Base-by-base conservation (phyloP, 2,329 filamentous ascomycete species). In the Exophiala xenobiotica region DNA sequence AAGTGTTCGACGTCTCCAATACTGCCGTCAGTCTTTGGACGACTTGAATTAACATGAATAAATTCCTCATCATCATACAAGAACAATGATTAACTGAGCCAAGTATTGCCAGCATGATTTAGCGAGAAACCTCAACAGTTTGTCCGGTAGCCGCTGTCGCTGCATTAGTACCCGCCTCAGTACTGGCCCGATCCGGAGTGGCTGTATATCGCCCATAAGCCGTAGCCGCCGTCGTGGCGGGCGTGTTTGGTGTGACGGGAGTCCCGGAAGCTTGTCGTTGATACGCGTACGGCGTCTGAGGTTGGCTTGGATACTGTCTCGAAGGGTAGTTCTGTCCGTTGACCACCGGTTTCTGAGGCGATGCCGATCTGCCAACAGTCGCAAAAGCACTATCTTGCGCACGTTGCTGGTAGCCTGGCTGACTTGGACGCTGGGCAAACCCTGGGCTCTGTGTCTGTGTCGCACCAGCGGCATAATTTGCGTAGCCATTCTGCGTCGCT, bases 401-500 rank as follows among this genome's bases (percentile, higher is more conserved):
- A n/a, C 62, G 62, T 31, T 63, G 63, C 49, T 62, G 64, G 51
- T 65, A 66, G 12, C 57, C 61, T 35, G 61, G 51, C 43, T 64
- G 64, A 29, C 50, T 57, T 22, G 60, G 57, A 24, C 59, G 60
- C 37, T 60, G 61, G 14, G 39, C 53, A 39, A 50, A 54, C 8
- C 48, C 50, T 3, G 58, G 55, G n/a, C 58, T 56, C 37, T 60
- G 59, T 27, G 55, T 26, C 39, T 54, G 48, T 18, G 20, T 43
- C 19, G 53, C 44, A 9, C 41, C 49, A 18, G 45, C 38, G 8
- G 42, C 46, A 35, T 53, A 54, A 31, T 46, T 49, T n/a, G 41
- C 41, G 42, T 53, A 69, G 40, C 70, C 69, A 44, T 73, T 74
- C 43, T 65, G 65, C 11, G 58, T 54, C 14, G 69, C 61, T 12